These are phyloP conservation scores for Chlamydomonas schloesseri DNA, from an alignment of 139 green algal genomes.

Conservation along the genomic window DNA sequence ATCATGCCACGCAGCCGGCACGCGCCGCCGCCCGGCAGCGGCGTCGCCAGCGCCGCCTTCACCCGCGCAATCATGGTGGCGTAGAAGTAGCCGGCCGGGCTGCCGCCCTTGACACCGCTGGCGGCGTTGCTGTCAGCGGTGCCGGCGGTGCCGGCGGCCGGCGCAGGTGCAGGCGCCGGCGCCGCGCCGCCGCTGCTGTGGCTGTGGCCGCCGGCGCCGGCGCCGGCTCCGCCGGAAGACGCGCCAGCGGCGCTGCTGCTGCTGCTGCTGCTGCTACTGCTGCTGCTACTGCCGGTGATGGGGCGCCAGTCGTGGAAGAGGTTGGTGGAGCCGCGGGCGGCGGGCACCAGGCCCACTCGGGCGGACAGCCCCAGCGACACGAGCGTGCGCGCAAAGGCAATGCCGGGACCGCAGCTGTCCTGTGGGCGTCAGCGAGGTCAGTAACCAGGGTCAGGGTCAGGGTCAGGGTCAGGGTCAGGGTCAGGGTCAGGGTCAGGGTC, in stretches of 20 bases:
- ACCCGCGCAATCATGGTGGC: slow-evolving; percentile 21
- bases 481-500: no score
- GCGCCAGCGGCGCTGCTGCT: no score
- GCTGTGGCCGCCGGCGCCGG: background rate
- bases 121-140: no score
- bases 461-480: no score
- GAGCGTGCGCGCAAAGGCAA: slow-evolving; percentile 26
- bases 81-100: background rate
- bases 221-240: background rate
- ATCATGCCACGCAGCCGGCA: slow-evolving; percentile 31
- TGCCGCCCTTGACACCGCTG: no score
- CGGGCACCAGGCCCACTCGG: slow-evolving; percentile 21
- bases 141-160: no score
- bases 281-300: background rate
- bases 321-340: slow-evolving; percentile 5
- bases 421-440: background rate
- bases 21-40: slow-evolving; percentile 13
- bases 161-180: no score
- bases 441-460: no score
- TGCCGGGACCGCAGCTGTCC: slow-evolving; percentile 15
- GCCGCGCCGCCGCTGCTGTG: no score
- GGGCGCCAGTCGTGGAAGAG: slow-evolving; percentile 39
- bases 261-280: background rate
- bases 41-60: slow-evolving; percentile 15
- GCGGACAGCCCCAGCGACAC: slow-evolving; percentile 15